Evolutionary conservation across 2,329 filamentous ascomycete species (phyloP).

Genomic region (Catunica adiposa): DNA sequence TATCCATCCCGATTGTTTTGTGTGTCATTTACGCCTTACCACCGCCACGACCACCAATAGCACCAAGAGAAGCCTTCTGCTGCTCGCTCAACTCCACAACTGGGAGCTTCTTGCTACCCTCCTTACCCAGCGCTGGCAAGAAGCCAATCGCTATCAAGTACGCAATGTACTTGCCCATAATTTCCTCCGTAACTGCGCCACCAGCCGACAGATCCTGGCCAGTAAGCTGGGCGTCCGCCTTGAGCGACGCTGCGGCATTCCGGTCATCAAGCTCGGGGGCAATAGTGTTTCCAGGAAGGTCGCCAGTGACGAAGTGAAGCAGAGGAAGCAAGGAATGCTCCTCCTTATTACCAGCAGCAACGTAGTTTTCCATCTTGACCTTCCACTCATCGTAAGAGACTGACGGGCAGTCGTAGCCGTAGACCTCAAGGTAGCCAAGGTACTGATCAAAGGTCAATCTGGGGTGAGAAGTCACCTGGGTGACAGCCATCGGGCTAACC

Average conservation of each 20-base stretch:
- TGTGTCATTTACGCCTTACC: slow-evolving; percentile 8
- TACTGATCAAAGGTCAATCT: slow-evolving; percentile 64
- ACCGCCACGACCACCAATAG: slow-evolving; percentile 15
- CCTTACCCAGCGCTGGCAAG: slow-evolving; percentile 28
- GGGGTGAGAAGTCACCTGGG: slow-evolving; percentile 67
- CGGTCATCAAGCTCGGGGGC: slow-evolving; percentile 50
- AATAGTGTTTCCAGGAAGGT: slow-evolving; percentile 50
- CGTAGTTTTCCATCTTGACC: slow-evolving; percentile 25
- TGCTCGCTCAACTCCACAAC: slow-evolving; percentile 23
- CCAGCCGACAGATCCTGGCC: slow-evolving; percentile 33
- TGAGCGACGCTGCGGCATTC: slow-evolving; percentile 42
- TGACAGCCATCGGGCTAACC: slow-evolving; percentile 29
- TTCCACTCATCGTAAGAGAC: slow-evolving; percentile 56
- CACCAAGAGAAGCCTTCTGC: slow-evolving; percentile 13
- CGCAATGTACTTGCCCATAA: slow-evolving; percentile 41
- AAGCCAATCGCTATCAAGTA: slow-evolving; percentile 44
- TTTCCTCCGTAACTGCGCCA: slow-evolving; percentile 37
- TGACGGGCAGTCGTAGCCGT: slow-evolving; percentile 54
- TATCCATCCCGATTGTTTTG: not conserved
- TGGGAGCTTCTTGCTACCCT: slow-evolving; percentile 26
- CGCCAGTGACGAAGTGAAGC: slow-evolving; percentile 53
- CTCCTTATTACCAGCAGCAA: slow-evolving; percentile 19
- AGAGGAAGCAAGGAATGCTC: slow-evolving; percentile 36
- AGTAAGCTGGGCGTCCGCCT: slow-evolving; percentile 34
- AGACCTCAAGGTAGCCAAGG: slow-evolving; percentile 51